phyloP scores from a whole-genome alignment of 768 basidiomycete genomes.

The Auricularia sp. region DNA sequence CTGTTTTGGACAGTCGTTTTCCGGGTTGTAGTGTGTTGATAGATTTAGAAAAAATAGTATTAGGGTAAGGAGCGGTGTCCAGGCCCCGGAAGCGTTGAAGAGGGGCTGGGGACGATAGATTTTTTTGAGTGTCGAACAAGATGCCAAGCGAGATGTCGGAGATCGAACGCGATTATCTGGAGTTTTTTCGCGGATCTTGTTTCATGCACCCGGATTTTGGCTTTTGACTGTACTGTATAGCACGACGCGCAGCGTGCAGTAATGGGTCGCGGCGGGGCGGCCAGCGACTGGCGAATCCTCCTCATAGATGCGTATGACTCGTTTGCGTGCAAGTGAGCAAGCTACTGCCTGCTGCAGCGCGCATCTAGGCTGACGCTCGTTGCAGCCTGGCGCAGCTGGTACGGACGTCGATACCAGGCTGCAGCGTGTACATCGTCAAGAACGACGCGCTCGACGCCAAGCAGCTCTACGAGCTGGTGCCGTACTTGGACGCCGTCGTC shows the following conservation, averaged over 20 bases:
- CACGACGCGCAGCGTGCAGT: background rate
- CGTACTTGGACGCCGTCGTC: slow-evolving; percentile 57
- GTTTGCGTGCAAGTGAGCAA: slow-evolving; percentile 74
- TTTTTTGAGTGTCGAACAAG: too few relatives aligned
- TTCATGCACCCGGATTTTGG: too few relatives aligned
- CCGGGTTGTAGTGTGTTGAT: too few relatives aligned
- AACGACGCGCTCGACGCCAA: slow-evolving; percentile 51
- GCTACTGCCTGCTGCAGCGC: background rate
- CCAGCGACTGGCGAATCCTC: slow-evolving; percentile 28
- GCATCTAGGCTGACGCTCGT: background rate
- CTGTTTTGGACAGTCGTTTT: too few relatives aligned
- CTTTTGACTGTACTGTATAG: too few relatives aligned
- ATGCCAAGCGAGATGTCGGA: too few relatives aligned
- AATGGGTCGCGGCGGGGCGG: background rate
- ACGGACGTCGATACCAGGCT: slow-evolving; percentile 49
- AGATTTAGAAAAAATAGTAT: too few relatives aligned
- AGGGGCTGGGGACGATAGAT: too few relatives aligned
- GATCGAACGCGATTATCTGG: too few relatives aligned
- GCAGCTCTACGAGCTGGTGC: slow-evolving; percentile 43
- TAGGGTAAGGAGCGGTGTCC: too few relatives aligned
- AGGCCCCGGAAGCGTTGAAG: too few relatives aligned
- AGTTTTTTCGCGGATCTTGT: too few relatives aligned
- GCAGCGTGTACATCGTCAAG: slow-evolving; percentile 58
- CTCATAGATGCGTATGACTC: slow-evolving; percentile 81
- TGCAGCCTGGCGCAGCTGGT: slow-evolving; percentile 63